Evolutionary conservation across 768 basidiomycete genomes (phyloP).

Genomic region (Mycena sanguinolenta): DNA sequence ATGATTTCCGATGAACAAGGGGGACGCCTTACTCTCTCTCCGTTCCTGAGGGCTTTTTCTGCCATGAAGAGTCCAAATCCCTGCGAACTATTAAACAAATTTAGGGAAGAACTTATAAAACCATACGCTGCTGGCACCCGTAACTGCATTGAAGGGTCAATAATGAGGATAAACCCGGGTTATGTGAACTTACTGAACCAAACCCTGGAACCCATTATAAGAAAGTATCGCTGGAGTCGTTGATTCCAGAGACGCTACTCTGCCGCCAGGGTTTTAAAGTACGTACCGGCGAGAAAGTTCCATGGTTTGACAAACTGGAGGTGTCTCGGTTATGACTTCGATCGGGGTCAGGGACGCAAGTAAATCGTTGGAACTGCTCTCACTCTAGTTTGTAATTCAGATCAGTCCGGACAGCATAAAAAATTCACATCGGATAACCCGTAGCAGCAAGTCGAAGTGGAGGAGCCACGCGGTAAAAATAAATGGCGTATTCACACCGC

Average conservation of each 20-base stretch:
- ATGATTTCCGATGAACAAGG: background rate
- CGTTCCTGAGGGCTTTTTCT: constrained; percentile 34
- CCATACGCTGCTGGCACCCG: too few species aligned
- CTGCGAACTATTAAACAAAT: constrained; percentile 14
- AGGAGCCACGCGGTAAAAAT: too few species aligned
- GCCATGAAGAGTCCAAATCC: constrained; percentile 35
- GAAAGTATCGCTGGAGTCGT: background rate
- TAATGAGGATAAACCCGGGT: background rate
- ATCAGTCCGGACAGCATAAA: too few species aligned
- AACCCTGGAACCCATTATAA: constrained; percentile 30
- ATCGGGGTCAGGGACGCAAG: background rate
- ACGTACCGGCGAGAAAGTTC: background rate
- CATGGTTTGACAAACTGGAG: background rate
- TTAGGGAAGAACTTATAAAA: background rate
- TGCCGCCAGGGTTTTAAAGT: constrained; percentile 4
- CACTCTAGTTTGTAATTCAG: too few species aligned
- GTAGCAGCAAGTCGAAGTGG: too few species aligned
- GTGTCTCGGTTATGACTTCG: background rate
- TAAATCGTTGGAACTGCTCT: too few species aligned
- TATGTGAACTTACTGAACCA: constrained; percentile 35
- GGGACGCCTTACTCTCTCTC: constrained; percentile 24
- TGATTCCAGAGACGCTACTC: background rate
- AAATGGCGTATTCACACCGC: too few species aligned
- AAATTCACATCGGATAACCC: too few species aligned
- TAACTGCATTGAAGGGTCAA: constrained; percentile 11